Evolutionary conservation across 2,329 filamentous ascomycete genomes (phyloP), one percentile per base, ranked within the genome.

Genomic region (Penicillium sumatraense): DNA sequence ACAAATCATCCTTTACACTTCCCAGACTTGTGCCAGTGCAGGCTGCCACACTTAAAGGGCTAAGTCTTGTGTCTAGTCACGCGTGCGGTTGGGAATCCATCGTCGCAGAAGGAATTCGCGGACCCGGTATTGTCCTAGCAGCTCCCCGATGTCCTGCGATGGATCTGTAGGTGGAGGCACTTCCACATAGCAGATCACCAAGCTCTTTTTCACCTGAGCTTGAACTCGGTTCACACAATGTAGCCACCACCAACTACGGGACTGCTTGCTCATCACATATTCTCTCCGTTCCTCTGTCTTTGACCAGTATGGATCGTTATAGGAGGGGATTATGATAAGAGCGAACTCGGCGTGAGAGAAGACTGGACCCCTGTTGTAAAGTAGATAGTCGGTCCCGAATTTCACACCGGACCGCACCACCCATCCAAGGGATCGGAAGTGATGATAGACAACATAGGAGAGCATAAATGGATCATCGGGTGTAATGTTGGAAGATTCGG

Each of bases 271-370:
- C 40, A 83, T 82, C 3, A 82, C 82, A 44, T 82, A 73, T 1
- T 80, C 75, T 60, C 82, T 81, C 31, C 78, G 68, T 23, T 78
- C 75, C 21, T 77, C 68, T 0, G 77, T 78, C 40, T 78, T 76
- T 5, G 72, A 78, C 92, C 93, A 97, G 68, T 88, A 86, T 0
- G 84, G 69, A 68, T 95, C 80, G 6, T 76, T 87, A 69, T 96
- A 98, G 0, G 91, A 88, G 0, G 95, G 93, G 3, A 98, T 71
- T 36, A 99, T 86, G 21, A 93, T 81, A 40, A 97, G 78, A 0
- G 91, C 93, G 69, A 97, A 99, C 69, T 98, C 92, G 20, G 95
- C 95, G 70, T 99, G 95, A 20, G 91, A 87, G 72, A 99, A 98
- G 0, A 95, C 93, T 0, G 95, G 95, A 0, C 95, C 95, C 18